Base-by-base conservation (phyloP, 257 asterid genomes). In the Gentiana dahurica region DNA sequence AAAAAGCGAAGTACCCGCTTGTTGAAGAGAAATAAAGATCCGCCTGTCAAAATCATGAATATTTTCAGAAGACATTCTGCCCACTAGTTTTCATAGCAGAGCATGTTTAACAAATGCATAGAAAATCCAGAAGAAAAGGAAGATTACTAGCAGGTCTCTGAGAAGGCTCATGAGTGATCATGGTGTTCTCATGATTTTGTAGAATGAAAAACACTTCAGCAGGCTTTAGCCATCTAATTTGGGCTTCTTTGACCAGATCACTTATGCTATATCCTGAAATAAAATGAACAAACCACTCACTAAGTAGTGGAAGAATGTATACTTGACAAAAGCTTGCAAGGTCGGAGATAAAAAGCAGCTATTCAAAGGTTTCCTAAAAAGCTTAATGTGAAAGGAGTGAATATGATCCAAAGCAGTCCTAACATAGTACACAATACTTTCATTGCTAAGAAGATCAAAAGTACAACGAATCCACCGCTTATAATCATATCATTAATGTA, bases 151-250 rank as follows among this genome's bases (percentile, higher is more conserved):
- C 45, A 34, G 99, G 99, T 66, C 59, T 80, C 60, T 88, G 94
- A 78, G 89, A 86, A 57, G 78, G 63, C 77, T 77, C 83, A 66
- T 77, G 71, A 5, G 87, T 67, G 65, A 92, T 81, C 84, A 88
- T 87, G 70, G 70, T 79, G 67, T 79, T 72, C 70, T 85, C 87
- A 72, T 75, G 78, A 80, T 75, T 85, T 72, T 69, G 76, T 48
- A 91, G 71, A 68, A 91, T 85, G 68, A 65, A 85, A 60, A 55
- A 72, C 56, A 91, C 89, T 83, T 91, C 98, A 37, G 77, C 80
- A 3, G 98, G 95, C 81, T 85, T 91, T 51, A 91, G 78, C 98
- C 98, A 91, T 65, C 98, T 85, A 68, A 50, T 58, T 68, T 75
- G 91, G 73, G 98, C 96, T 73, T 91, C 98, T 47, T 75, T 75